A percentile compares a stretch with the other conserved stretches of the same genome.
These are phyloP conservation scores for Cokeromyces recurvatus DNA, from an alignment of 371 early-diverging fungal genomes.

Conservation along the genomic window DNA sequence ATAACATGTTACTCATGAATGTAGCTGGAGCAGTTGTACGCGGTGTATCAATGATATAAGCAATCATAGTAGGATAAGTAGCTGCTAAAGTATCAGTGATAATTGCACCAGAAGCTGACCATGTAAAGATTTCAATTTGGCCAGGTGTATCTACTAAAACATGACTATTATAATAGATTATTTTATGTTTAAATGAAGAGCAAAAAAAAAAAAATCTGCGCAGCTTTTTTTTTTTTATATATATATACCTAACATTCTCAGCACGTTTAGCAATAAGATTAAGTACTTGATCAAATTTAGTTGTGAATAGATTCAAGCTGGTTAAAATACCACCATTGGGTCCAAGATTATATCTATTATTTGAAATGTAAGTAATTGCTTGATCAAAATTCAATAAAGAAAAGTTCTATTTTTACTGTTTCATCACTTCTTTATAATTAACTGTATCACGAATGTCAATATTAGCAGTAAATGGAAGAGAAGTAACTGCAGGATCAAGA, in stretches of 20 bases:
- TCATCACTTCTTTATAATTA: slow-evolving; percentile 99
- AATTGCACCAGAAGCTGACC: slow-evolving; percentile 98
- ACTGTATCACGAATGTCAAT: slow-evolving; percentile 99
- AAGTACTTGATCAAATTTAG: slow-evolving; percentile 95
- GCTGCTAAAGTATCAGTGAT: slow-evolving; percentile 95
- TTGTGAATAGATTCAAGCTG: slow-evolving; percentile 94
- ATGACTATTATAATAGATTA: slow-evolving; percentile 54
- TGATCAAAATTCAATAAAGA: not conserved
- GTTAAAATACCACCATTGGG: slow-evolving; percentile 99
- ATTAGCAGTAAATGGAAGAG: slow-evolving; percentile 93
- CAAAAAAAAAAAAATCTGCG: no score
- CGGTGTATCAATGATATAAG: slow-evolving; percentile 97
- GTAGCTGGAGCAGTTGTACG: slow-evolving; percentile 91
- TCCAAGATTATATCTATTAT: slow-evolving; percentile 85
- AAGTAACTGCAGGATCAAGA: slow-evolving; percentile 96
- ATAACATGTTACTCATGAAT: slow-evolving; percentile 99
- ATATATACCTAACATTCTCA: slow-evolving; percentile 55
- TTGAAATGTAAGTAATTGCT: no score
- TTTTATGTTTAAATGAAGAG: no score
- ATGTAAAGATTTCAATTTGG: slow-evolving; percentile 99
- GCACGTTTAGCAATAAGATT: slow-evolving; percentile 81
- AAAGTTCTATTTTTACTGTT: slow-evolving; percentile 60
- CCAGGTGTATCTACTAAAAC: slow-evolving; percentile 99
- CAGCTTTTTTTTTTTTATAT: no score
- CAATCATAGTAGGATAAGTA: slow-evolving; percentile 88